A percentile compares a stretch with the other conserved stretches of the same genome.
These are phyloP conservation scores for Aspergillus intermedius DNA, from an alignment of 2,329 filamentous ascomycete species.

Conservation along the genomic window DNA sequence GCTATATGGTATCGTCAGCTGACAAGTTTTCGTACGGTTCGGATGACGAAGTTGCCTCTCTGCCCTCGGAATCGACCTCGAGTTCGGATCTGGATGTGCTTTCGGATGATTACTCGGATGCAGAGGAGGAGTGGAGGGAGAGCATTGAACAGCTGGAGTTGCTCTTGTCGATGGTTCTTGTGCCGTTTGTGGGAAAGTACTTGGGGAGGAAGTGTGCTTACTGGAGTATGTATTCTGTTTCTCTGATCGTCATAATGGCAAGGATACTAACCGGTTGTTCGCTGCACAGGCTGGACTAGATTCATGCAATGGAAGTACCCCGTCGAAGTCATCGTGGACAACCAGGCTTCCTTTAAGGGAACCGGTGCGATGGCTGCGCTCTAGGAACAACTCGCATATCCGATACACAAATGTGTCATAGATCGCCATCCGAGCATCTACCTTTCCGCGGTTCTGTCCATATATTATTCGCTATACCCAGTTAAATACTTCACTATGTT, in stretches of 20 bases:
- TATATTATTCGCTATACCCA: background rate
- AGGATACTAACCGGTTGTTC: slow-evolving; percentile 5
- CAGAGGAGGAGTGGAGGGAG: slow-evolving; percentile 90
- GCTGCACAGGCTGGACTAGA: slow-evolving; percentile 69
- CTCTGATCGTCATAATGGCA: background rate
- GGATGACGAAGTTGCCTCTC: slow-evolving; percentile 38
- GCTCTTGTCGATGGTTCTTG: slow-evolving; percentile 85
- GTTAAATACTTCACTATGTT: background rate
- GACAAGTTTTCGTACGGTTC: slow-evolving; percentile 15
- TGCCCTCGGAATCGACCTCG: slow-evolving; percentile 36
- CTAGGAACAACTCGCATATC: slow-evolving; percentile 14
- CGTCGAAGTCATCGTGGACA: slow-evolving; percentile 62
- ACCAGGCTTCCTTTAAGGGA: slow-evolving; percentile 57
- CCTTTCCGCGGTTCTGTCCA: background rate
- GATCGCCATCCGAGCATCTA: too few relatives aligned
- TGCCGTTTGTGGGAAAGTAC: slow-evolving; percentile 92
- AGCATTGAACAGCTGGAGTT: slow-evolving; percentile 90
- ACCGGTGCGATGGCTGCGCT: slow-evolving; percentile 51
- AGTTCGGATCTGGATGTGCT: slow-evolving; percentile 38
- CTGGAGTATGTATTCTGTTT: slow-evolving; percentile 61
- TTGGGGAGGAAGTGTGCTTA: slow-evolving; percentile 92
- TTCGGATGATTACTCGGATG: slow-evolving; percentile 63
- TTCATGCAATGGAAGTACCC: slow-evolving; percentile 94
- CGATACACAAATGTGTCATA: too few relatives aligned
- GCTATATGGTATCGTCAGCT: slow-evolving; percentile 32